Evolutionary conservation across 305 asterid species (phyloP).

Genomic region (Solanum hybrid): DNA sequence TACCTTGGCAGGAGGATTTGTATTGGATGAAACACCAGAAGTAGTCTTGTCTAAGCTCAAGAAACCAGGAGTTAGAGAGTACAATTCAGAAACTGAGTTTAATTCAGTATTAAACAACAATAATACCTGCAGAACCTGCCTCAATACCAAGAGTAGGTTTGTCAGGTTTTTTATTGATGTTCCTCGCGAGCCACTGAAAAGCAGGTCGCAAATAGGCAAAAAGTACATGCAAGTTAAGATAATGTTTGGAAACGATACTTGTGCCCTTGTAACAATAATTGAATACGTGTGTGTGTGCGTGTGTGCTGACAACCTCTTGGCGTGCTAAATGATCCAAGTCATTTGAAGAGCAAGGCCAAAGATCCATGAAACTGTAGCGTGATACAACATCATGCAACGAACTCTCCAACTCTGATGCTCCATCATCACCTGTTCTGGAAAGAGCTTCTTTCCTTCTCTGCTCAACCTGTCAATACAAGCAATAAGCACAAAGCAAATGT

Average conservation of each 20-base stretch:
- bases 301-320: constrained; percentile 51
- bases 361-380: constrained; percentile 84
- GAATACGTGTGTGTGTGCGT: not conserved
- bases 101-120: not conserved
- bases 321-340: constrained; percentile 85
- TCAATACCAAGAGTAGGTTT: constrained; percentile 44
- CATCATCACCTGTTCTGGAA: constrained; percentile 54
- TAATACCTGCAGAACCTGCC: constrained; percentile 51
- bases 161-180: constrained; percentile 59
- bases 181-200: constrained; percentile 65
- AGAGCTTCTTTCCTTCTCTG: constrained; percentile 94
- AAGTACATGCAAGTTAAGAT: not conserved
- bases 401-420: constrained; percentile 51
- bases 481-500: not conserved
- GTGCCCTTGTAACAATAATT: not conserved
- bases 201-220: not conserved
- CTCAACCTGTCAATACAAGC: constrained; percentile 50
- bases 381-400: constrained; percentile 81
- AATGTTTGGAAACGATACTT: not conserved
- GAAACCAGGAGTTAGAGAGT: constrained; percentile 4
- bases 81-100: not conserved
- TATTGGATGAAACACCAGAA: constrained; percentile 32
- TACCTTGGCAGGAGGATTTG: constrained; percentile 47
- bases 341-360: constrained; percentile 90
- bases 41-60: constrained; percentile 39